These are phyloP conservation scores for Rhodotorula toruloides DNA, from an alignment of 768 basidiomycete genomes.

Conservation along the genomic window DNA sequence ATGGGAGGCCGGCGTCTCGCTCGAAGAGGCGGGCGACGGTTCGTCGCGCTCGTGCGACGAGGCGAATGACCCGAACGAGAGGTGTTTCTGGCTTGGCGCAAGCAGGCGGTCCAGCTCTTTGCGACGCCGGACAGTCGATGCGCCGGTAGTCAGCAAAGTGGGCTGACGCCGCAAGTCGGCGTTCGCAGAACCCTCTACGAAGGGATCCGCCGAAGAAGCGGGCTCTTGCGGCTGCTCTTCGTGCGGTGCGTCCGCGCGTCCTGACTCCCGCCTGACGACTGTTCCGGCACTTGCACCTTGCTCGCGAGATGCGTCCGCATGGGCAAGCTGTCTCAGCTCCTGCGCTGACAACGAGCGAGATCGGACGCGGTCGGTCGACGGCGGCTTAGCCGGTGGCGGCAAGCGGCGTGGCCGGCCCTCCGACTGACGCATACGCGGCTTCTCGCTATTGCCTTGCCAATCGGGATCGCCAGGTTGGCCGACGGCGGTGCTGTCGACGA, in stretches of 20 bases:
- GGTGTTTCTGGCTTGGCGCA: not conserved
- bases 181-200: slow-evolving; percentile 30
- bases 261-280: no score
- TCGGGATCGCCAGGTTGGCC: no score
- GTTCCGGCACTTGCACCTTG: not conserved
- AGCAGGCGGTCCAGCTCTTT: slow-evolving; percentile 40
- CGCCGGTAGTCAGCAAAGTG: slow-evolving; percentile 40
- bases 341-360: slow-evolving; percentile 23
- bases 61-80: not conserved
- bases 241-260: no score
- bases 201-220: slow-evolving; percentile 7
- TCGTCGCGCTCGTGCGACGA: not conserved
- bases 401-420: slow-evolving; percentile 16
- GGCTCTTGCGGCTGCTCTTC: no score
- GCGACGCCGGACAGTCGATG: slow-evolving; percentile 34
- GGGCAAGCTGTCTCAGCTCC: slow-evolving; percentile 15
- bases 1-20: slow-evolving; percentile 32
- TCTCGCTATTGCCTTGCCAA: no score
- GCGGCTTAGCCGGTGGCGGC: not conserved
- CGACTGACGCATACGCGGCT: slow-evolving; percentile 1
- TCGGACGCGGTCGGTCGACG: not conserved
- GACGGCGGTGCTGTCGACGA: slow-evolving; percentile 31
- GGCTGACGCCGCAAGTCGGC: slow-evolving; percentile 23
- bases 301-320: slow-evolving; percentile 10
- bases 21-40: slow-evolving; percentile 20